Base-by-base conservation (phyloP, 2,329 filamentous ascomycete species). In the Colletotrichum tamarilloi region DNA sequence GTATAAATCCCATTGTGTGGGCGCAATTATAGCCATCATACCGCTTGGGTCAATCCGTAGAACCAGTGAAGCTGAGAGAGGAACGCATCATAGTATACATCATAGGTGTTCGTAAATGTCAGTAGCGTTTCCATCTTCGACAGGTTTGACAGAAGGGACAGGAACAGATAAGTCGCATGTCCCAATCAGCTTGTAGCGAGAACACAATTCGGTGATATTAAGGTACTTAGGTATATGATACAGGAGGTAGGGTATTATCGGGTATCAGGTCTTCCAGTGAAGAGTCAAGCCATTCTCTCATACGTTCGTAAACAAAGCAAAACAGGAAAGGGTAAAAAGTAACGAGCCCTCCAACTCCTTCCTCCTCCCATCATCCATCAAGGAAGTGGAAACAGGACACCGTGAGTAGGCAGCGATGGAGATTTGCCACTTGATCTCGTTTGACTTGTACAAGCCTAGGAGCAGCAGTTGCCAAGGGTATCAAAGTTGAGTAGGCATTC, bases 231-330 rank as follows among this genome's bases (percentile, higher is more conserved):
- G 11, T 19, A 16, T 65, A 65, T 65, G 6, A 16, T 42, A 57
- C 22, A 42, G 32, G 14, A 42, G 52, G 30, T 5, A n/a, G 52
- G 52, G 62, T 56, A 30, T 65, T 65, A 65, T 56, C 32, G 62
- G 62, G 62, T 65, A 65, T 65, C 52, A 65, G 38, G 16, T 22
- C 52, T 56, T 65, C 52, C 32, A 42, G 62, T 30, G 49, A 56
- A 42, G 32, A 24, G 6, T 56, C 52, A 56, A 22, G 52, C 52
- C 52, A 56, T 65, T 42, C 52, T 62, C 35, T 56, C 62, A 46
- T 65, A 22, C 62, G 26, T 22, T 65, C 62, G 16, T 46, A 7
- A 42, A 46, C 22, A 35, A 12, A 56, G 32, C 19, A 55, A 55
- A n/a, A 32, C 49, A 26, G 22, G 22, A 11, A 35, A 63, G 32